phyloP scores from a whole-genome alignment of 352 stramenopile genomes.

The Phytophthora cactorum region DNA sequence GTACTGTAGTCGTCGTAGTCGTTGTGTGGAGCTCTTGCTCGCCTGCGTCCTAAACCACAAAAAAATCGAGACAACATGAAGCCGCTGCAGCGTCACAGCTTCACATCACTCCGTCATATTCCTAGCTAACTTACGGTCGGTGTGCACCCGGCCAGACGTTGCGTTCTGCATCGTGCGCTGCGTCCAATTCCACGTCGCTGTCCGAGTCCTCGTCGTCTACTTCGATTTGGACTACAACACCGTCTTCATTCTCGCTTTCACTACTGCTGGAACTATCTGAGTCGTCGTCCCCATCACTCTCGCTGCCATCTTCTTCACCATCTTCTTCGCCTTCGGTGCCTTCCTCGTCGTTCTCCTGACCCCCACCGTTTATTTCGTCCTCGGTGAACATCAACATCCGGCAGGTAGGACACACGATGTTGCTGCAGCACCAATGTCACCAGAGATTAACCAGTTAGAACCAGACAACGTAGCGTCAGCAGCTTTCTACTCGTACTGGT shows the following conservation, averaged over 20 bases:
- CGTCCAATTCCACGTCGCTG: slow-evolving; percentile 27
- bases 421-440: slow-evolving; percentile 34
- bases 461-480: background rate
- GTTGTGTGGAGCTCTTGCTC: slow-evolving; percentile 10
- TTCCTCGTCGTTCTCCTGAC: slow-evolving; percentile 18
- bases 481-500: slow-evolving; percentile 43
- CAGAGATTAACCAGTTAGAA: slow-evolving; percentile 4
- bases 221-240: slow-evolving; percentile 15
- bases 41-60: slow-evolving; percentile 12
- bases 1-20: slow-evolving; percentile 27
- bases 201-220: slow-evolving; percentile 26
- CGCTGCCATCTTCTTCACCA: slow-evolving; percentile 23
- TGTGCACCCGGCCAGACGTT: slow-evolving; percentile 31
- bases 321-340: slow-evolving; percentile 21
- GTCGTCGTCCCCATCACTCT: slow-evolving; percentile 24
- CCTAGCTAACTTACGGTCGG: slow-evolving; percentile 17
- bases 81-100: background rate
- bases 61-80: slow-evolving; percentile 30
- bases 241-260: slow-evolving; percentile 30
- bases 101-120: slow-evolving; percentile 2
- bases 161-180: slow-evolving; percentile 28
- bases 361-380: slow-evolving; percentile 35
- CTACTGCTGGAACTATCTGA: slow-evolving; percentile 26
- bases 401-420: slow-evolving; percentile 69
- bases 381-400: slow-evolving; percentile 57